Evolutionary conservation across 192 early-diverging fungal genomes (phyloP), one percentile per base, ranked within the genome.

Genomic region (Backusella mclennaniae): DNA sequence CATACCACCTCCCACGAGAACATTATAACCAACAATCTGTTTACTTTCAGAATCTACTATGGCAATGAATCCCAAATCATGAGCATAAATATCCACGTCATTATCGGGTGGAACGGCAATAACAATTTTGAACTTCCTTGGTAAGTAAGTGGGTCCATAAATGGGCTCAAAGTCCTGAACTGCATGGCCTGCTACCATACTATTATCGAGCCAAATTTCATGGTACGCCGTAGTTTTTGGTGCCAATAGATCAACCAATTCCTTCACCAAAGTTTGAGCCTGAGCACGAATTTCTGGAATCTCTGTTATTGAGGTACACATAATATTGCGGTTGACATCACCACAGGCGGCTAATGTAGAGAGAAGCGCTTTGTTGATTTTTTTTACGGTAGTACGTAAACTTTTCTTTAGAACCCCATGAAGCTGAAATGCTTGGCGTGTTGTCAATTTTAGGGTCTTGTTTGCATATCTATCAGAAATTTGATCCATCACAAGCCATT

Each of bases 241-340:
- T 75, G 93, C 82, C 73, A 98, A 83, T 77, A 96, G 93, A 35
- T 83, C 79, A 39, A 89, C 92, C 80, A 96, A 84, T 59, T 91
- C 82, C 19, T 79, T 83, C 0, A 92, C 84, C 76, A 97, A 93
- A 38, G 89, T 83, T 44, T 89, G 86, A 5, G 96, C 89, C 73
- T 95, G 88, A 33, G 83, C 86, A 85, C 96, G 95, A 66, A 97
- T 77, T 52, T 93, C 87, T 26, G 94, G 89, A 76, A 89, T 85
- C 14, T 88, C 84, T 78, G 94, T 95, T 85, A 95, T 93, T 66
- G 96, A 92, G 80, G 92, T 95, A 82, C 93, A 92, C 82, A 97
- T 96, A 70, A 98, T 95, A 88, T 97, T 98, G 69, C 97, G 91
- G 85, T 97, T 97, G 77, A 98, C 97, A 83, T 98, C 97, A 59